Evolutionary conservation across 164 flowering plant species (phyloP).

Genomic region (Euptelea pleiosperma): DNA sequence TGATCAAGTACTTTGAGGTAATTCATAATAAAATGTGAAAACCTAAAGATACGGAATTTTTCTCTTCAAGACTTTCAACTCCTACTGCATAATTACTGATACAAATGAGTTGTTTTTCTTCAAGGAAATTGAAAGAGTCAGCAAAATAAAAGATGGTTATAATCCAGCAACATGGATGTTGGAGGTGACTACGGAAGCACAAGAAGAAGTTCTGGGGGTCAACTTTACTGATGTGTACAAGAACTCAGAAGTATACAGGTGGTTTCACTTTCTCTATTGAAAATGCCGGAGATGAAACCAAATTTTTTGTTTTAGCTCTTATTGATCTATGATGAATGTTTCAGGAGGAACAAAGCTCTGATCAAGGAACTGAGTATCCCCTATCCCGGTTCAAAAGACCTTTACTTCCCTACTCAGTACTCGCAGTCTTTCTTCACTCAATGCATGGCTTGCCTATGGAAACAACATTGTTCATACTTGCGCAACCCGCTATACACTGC

Average conservation of each 20-base stretch:
- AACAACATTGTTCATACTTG: no score
- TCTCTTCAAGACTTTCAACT: not conserved
- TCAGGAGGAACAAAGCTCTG: slow-evolving; percentile 43
- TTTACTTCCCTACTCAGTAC: no score
- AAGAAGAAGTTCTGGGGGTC: slow-evolving; percentile 29
- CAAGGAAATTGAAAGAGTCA: slow-evolving; percentile 34
- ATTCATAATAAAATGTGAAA: slow-evolving; percentile 2
- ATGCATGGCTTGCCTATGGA: no score
- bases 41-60: not conserved
- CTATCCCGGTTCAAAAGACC: no score
- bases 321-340: not conserved
- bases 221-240: slow-evolving; percentile 26
- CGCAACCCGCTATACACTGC: slow-evolving; percentile 54
- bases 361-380: no score
- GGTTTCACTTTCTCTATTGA: no score
- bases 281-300: no score
- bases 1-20: slow-evolving; percentile 64
- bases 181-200: slow-evolving; percentile 26
- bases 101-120: not conserved
- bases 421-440: no score
- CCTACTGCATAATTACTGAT: not conserved
- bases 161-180: slow-evolving; percentile 43
- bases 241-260: slow-evolving; percentile 26
- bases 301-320: no score
- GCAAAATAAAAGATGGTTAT: slow-evolving; percentile 27